These are phyloP conservation scores for Stagonosporopsis rhizophila DNA, from an alignment of 2,329 filamentous ascomycete species.

Conservation along the genomic window DNA sequence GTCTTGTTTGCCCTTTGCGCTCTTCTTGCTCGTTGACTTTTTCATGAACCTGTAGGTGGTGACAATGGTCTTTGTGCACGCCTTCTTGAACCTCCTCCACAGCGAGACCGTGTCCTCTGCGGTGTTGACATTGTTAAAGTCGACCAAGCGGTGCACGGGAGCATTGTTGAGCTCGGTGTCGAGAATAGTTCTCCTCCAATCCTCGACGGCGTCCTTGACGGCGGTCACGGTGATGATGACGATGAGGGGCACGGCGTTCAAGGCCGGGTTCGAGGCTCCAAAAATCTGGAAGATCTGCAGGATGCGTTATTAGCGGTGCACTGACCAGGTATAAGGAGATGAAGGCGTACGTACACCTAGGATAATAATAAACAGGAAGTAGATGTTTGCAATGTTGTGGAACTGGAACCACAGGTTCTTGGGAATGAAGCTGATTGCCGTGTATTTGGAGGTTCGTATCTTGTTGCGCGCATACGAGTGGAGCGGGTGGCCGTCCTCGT, in stretches of 20 bases:
- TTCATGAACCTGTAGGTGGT: conserved; percentile 61
- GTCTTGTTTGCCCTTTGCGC: conserved; percentile 50
- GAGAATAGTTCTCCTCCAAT: conserved; percentile 88
- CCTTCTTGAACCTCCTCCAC: conserved; percentile 93
- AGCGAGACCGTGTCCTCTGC: conserved; percentile 82
- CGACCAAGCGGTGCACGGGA: conserved; percentile 84
- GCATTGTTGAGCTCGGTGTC: conserved; percentile 97
- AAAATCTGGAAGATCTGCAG: conserved; percentile 93
- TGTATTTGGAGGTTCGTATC: conserved; percentile 97
- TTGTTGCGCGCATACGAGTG: conserved; percentile 86
- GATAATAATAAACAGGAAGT: conserved; percentile 96
- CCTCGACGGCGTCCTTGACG: conserved; percentile 94
- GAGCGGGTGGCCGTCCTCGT: conserved; percentile 79
- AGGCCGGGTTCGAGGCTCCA: conserved; percentile 85
- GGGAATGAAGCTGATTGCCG: conserved; percentile 89
- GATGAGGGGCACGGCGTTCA: conserved; percentile 90
- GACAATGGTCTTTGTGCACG: conserved; percentile 69
- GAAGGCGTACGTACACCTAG: conserved; percentile 73
- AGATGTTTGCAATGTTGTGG: conserved; percentile 97
- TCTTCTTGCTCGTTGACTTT: conserved; percentile 46
- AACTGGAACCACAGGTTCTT: conserved; percentile 99
- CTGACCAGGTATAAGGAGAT: conserved; percentile 11
- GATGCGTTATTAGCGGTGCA: conserved; percentile 27
- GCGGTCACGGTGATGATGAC: conserved; percentile 88
- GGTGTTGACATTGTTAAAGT: conserved; percentile 94